Base-by-base conservation (phyloP, 1,284 basidiomycete genomes). In the Bondarzewia mesenterica region DNA sequence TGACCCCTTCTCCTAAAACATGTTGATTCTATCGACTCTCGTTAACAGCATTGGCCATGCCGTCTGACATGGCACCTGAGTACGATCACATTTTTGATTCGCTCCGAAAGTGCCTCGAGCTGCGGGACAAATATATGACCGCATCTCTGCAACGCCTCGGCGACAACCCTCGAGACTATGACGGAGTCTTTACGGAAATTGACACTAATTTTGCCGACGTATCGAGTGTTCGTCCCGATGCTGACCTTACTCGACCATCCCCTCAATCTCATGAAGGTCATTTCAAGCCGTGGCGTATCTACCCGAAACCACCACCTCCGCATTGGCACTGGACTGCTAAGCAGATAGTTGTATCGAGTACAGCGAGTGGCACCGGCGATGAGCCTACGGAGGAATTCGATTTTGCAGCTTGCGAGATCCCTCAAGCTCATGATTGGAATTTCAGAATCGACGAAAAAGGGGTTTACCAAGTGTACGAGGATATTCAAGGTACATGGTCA, bases 111-210 rank as follows among this genome's bases (percentile, higher is more conserved):
- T 95, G 92, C 60, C 78, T 96, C 43, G 79, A 88, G 50, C 72
- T 96, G 18, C 85, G 93, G 20, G 93, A 96, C 71, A 96, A 95
- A 66, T 97, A 96, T 68, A 91, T 94, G 69, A 58, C 72, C 12
- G 77, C 79, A 48, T 95, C 93, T 1, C 77, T 83, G 7, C 93
- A 97, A 63, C 78, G 87, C 47, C 76, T 94, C 1, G 92, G 93
- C 4, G 94, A 97, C 67, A 89, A 96, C 63, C 93, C 93, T 0
- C 78, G 79, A 54, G 90, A 96, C 64, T 80, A 92, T 62, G 94
- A 96, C 57, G 87, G 81, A 0, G 58, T 69, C 14, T 91, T 92
- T 60, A 67, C 69, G 15, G 82, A 83, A 12, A 69, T 88, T 50
- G 65, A 71, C 22, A 72, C 81, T 39, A 72, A 74, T 10, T 63